Conservation (phyloP, 2,329 filamentous ascomycete genomes). For the Incumbomyces lentus region DNA sequence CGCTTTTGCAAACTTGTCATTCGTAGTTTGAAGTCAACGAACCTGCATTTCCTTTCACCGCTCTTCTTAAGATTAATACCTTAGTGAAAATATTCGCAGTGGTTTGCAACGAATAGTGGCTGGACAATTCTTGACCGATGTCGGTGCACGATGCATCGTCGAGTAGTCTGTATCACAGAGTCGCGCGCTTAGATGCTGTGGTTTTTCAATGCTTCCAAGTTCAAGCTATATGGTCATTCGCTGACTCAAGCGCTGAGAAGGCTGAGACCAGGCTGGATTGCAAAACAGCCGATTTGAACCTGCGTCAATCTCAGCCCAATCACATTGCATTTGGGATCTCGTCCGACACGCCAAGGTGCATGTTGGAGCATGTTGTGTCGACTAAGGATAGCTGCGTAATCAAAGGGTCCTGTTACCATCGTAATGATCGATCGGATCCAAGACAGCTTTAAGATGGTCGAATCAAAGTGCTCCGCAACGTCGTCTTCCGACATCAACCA, state of each 20-base stretch:
- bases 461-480: no score
- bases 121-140: not conserved
- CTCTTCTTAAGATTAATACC: not conserved
- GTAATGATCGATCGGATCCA: no score
- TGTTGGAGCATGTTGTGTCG: no score
- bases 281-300: no score
- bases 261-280: not conserved
- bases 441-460: no score
- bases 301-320: no score
- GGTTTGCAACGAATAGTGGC: slow-evolving; percentile 5
- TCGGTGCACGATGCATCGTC: not conserved
- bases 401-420: no score
- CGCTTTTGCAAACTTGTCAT: not conserved
- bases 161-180: slow-evolving; percentile 8
- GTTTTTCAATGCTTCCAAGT: not conserved
- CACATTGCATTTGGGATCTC: no score
- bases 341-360: no score
- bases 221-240: not conserved
- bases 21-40: slow-evolving; percentile 2
- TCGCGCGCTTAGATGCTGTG: slow-evolving; percentile 2
- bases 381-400: no score
- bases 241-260: not conserved
- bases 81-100: not conserved
- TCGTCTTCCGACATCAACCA: no score
- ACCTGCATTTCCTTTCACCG: slow-evolving; percentile 6